A percentile compares a stretch with the other conserved stretches of the same genome.
phyloP scores from a whole-genome alignment of 345 rosid species.

The Brassica nigra region DNA sequence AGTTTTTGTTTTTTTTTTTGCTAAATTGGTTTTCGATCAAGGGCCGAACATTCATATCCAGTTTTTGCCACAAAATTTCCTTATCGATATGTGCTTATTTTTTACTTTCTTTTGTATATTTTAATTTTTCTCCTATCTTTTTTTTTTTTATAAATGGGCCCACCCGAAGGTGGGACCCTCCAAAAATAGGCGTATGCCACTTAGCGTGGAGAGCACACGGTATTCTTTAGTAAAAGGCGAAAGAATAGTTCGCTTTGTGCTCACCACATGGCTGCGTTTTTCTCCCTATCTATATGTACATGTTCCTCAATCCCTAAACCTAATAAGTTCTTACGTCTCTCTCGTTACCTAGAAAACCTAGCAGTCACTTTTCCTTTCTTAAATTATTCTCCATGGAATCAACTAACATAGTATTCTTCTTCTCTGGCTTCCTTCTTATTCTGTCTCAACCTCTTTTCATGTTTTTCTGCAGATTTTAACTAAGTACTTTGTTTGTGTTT shows the following conservation, averaged over 20 bases:
- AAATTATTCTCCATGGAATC: not conserved
- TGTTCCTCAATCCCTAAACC: not conserved
- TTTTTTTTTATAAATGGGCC: too few relatives aligned
- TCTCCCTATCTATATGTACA: not conserved
- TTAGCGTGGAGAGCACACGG: slow-evolving; percentile 37
- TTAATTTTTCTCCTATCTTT: not conserved
- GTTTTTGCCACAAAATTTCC: not conserved
- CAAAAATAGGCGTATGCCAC: slow-evolving; percentile 44
- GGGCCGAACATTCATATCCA: not conserved
- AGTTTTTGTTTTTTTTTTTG: too few relatives aligned
- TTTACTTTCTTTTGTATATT: not conserved
- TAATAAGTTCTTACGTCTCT: not conserved
- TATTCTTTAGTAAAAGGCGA: slow-evolving; percentile 47
- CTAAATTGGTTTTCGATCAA: too few relatives aligned
- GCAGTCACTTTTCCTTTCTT: not conserved
- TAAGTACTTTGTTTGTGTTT: not conserved
- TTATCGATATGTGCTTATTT: not conserved
- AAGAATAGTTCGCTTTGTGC: slow-evolving; percentile 42
- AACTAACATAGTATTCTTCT: not conserved
- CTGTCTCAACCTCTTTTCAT: not conserved
- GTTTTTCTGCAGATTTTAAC: not conserved
- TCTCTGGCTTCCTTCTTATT: not conserved
- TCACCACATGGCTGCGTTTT: slow-evolving; percentile 39
- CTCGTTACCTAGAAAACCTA: not conserved
- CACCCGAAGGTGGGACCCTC: slow-evolving; percentile 15